Conservation (phyloP, 2,329 filamentous ascomycete genomes). For the Neurospora crassa region DNA sequence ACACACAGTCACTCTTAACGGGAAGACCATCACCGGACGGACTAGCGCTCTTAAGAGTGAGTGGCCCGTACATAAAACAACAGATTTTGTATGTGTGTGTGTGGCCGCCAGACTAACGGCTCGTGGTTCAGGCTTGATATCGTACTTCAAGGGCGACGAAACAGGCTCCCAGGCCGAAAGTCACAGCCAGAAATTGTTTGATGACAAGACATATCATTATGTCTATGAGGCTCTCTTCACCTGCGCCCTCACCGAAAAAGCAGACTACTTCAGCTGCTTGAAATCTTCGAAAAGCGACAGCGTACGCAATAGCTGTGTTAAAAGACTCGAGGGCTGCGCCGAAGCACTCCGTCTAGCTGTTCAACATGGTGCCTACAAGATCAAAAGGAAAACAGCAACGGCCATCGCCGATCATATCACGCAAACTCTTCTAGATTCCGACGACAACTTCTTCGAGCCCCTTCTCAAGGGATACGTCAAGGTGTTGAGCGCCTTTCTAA, state of each 20-base stretch:
- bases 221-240: constrained; percentile 76
- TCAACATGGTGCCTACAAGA: constrained; percentile 54
- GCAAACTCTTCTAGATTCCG: constrained; percentile 55
- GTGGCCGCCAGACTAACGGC: background rate
- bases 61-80: constrained; percentile 1
- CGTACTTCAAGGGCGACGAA: constrained; percentile 15
- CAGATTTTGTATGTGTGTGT: background rate
- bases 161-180: constrained; percentile 13
- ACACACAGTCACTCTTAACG: constrained; percentile 11
- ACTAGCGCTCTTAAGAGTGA: constrained; percentile 17
- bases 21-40: constrained; percentile 8
- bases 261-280: constrained; percentile 45
- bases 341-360: constrained; percentile 63
- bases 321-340: constrained; percentile 59
- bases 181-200: constrained; percentile 31
- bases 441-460: constrained; percentile 56
- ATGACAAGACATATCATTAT: constrained; percentile 69
- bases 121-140: constrained; percentile 11
- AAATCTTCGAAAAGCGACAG: constrained; percentile 22
- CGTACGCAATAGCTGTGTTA: constrained; percentile 32
- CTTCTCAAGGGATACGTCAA: constrained; percentile 72
- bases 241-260: constrained; percentile 58
- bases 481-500: constrained; percentile 59
- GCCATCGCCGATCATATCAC: constrained; percentile 74
- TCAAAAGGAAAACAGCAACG: constrained; percentile 70